Base-by-base conservation (phyloP, 192 early-diverging fungal genomes). In the Kickxella alabastrina region DNA sequence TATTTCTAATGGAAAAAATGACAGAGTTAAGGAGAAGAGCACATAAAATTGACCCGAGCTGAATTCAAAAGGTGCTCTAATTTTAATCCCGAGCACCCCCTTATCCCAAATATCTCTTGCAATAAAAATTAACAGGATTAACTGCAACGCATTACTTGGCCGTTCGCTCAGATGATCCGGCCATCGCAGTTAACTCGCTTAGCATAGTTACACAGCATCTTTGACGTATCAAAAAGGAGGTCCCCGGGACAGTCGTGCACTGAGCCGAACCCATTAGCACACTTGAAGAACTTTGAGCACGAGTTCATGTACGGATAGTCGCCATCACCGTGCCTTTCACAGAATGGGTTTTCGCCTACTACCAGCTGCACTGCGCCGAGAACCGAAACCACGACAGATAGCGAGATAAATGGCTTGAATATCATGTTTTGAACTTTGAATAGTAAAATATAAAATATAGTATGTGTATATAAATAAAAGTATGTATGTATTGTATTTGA, bases 221-320 rank as follows among this genome's bases (percentile, higher is more conserved):
- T 15, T 4, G 55, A 38, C 15, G 50, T 39, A 36, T 70, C 68
- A 19, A 70, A 70, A 5, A 70, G 60, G 0, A 70, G 43, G 22
- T 70, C 68, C 40, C 56, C 36, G 2, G 68, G 68, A 14, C 68
- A 70, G 14, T 54, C 42, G 19, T 63, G 68, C 8, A 70, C 48
- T 60, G 60, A 70, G 3, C 68, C 68, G 24, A 70, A 70, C 10
- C 68, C 68, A 25, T 70, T 70, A 3, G 68, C 59, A 40, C 68
- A 70, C n/a, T 50, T 51, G 23, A 63, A 70, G 42, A 70, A 70
- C 52, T 54, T 50, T 2, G 60, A 54, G 31, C 68, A 70, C 5
- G 60, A 63, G 0, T 59, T 60, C 9, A 43, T 44, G 35, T 47
- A 70, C 15, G 59, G 60, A 15, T 40, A 70, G 32, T 70, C 63